These are phyloP conservation scores for Vitis hybrid DNA, from an alignment of 177 flowering plant species.

Conservation along the genomic window DNA sequence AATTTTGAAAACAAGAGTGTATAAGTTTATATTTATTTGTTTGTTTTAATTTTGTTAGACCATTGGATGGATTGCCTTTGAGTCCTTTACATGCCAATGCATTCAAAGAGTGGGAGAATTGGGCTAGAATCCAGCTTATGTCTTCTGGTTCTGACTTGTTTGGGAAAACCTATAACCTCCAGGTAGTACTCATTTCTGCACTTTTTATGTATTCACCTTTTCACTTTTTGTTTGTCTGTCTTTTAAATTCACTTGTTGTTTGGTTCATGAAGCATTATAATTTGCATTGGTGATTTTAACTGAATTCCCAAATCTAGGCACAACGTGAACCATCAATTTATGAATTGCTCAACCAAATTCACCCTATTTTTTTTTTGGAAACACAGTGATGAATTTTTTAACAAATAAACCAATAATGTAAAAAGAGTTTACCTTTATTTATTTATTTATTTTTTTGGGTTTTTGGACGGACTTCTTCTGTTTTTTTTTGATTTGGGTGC, in stretches of 20 bases:
- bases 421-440: no score
- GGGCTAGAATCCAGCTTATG: slow-evolving; percentile 76
- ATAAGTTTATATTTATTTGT: neutral
- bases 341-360: no score
- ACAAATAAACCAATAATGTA: no score
- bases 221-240: neutral
- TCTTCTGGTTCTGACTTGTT: slow-evolving; percentile 70
- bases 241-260: slow-evolving; percentile 3
- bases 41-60: slow-evolving; percentile 35
- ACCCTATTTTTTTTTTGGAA: no score
- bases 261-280: no score
- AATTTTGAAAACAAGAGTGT: neutral
- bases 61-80: slow-evolving; percentile 37
- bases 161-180: slow-evolving; percentile 62
- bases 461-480: no score
- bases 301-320: no score
- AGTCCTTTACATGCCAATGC: slow-evolving; percentile 37
- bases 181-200: slow-evolving; percentile 54
- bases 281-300: no score
- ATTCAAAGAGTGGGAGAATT: slow-evolving; percentile 58
- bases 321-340: no score
- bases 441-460: no score
- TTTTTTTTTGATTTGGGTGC: no score
- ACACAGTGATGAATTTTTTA: no score
- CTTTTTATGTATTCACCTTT: neutral